phyloP scores from a whole-genome alignment of 371 early-diverging fungal species.

The Rhizopus sp. region DNA sequence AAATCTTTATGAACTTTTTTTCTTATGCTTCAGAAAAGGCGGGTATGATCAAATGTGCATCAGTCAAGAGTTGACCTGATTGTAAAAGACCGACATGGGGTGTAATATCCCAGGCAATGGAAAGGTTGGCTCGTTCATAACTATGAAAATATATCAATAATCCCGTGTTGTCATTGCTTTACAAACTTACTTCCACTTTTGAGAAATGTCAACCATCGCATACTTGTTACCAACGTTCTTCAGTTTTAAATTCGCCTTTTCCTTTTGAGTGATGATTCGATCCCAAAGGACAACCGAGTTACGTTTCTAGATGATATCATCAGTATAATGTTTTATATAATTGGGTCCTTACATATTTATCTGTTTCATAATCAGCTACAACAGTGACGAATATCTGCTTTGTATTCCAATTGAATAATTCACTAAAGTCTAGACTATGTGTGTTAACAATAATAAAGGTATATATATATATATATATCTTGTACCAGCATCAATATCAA shows the following conservation, averaged over 20 bases:
- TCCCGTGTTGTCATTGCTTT: neutral
- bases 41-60: conserved; percentile 18
- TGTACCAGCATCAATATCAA: conserved; percentile 78
- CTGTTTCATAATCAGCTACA: conserved; percentile 82
- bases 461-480: too few species aligned
- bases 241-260: conserved; percentile 66
- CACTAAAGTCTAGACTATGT: conserved; percentile 67
- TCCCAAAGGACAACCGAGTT: conserved; percentile 95
- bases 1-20: neutral
- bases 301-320: conserved; percentile 26
- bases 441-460: too few species aligned
- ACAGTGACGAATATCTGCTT: conserved; percentile 92
- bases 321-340: neutral
- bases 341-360: conserved; percentile 50
- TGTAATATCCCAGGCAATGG: conserved; percentile 86
- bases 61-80: conserved; percentile 39
- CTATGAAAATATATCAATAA: conserved; percentile 21
- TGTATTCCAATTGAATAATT: conserved; percentile 95
- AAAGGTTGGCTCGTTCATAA: conserved; percentile 65
- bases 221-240: conserved; percentile 75
- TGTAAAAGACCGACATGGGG: conserved; percentile 85
- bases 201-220: conserved; percentile 65
- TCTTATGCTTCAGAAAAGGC: conserved; percentile 13
- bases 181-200: conserved; percentile 65
- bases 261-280: conserved; percentile 73